These are phyloP conservation scores for Babesia caballi DNA, from an alignment of 169 alveolate genomes.

Conservation along the genomic window DNA sequence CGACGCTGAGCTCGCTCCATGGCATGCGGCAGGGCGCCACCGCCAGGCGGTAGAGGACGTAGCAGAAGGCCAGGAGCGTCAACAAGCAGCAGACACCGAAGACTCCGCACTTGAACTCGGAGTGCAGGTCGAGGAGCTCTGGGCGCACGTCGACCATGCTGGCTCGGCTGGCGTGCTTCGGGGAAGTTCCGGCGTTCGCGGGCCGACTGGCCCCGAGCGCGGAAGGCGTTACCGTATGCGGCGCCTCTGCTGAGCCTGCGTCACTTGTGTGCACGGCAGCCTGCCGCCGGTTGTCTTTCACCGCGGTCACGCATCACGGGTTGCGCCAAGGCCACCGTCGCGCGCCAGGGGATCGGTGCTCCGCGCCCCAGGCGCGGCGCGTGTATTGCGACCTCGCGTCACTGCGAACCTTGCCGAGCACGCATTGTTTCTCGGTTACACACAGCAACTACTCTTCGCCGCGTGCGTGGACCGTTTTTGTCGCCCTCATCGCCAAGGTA, in stretches of 20 bases:
- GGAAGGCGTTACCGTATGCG: neutral
- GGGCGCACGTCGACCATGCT: constrained; percentile 9
- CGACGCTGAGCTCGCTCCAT: constrained; percentile 34
- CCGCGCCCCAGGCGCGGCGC: constrained; percentile 42
- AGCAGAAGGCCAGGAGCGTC: constrained; percentile 45
- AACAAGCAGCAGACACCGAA: constrained; percentile 52
- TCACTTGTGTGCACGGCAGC: neutral
- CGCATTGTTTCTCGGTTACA: neutral
- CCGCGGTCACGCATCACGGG: neutral
- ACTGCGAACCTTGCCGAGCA: neutral
- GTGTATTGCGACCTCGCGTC: neutral
- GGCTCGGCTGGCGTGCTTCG: neutral
- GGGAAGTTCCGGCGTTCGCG: neutral
- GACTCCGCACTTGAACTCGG: constrained; percentile 15
- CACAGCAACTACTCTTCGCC: neutral
- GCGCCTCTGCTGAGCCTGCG: neutral
- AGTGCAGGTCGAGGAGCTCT: constrained; percentile 22
- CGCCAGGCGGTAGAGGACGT: constrained; percentile 28
- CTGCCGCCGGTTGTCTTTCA: neutral
- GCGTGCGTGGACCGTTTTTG: neutral
- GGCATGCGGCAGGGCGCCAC: constrained; percentile 52
- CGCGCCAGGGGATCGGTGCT: constrained; percentile 20
- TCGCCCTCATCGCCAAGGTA: constrained; percentile 3
- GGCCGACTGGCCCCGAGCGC: neutral
- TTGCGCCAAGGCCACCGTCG: neutral